phyloP scores from a whole-genome alignment of 2,329 filamentous ascomycete species.

The Penicillium expansum region DNA sequence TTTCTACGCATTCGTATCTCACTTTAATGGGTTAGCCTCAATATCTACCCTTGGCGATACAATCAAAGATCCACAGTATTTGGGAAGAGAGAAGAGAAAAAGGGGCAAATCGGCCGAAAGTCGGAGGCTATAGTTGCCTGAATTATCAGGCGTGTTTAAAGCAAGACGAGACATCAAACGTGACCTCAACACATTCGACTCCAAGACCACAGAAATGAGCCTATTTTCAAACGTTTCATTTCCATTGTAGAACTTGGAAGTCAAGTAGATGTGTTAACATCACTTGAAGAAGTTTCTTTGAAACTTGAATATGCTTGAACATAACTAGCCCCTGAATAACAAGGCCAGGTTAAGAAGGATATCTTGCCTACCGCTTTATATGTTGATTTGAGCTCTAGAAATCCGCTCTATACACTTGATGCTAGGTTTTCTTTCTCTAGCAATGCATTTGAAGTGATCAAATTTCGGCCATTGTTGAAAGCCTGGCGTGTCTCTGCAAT shows the following conservation, averaged over 20 bases:
- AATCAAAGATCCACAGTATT: not conserved
- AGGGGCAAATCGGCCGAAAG: not conserved
- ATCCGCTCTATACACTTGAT: constrained; percentile 35
- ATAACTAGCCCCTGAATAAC: not conserved
- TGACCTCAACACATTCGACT: not conserved
- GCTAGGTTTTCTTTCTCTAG: not conserved
- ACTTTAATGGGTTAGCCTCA: not conserved
- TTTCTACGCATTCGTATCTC: not conserved
- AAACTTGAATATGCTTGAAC: not conserved
- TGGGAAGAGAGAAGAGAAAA: not conserved
- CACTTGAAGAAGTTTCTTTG: not conserved
- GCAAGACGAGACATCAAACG: not conserved
- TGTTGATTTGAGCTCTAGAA: constrained; percentile 38
- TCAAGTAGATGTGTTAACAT: not conserved
- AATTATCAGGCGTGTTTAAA: not conserved
- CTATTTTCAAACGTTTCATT: not conserved
- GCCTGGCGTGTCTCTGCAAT: no score
- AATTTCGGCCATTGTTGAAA: no score
- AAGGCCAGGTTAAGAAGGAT: not conserved
- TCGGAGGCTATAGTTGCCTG: not conserved
- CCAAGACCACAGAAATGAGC: not conserved
- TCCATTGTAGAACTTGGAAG: not conserved
- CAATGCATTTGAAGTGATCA: not conserved
- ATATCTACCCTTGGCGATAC: not conserved
- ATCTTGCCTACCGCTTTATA: not conserved